Conservation (phyloP, 768 basidiomycete species). For the Mycena pura region DNA sequence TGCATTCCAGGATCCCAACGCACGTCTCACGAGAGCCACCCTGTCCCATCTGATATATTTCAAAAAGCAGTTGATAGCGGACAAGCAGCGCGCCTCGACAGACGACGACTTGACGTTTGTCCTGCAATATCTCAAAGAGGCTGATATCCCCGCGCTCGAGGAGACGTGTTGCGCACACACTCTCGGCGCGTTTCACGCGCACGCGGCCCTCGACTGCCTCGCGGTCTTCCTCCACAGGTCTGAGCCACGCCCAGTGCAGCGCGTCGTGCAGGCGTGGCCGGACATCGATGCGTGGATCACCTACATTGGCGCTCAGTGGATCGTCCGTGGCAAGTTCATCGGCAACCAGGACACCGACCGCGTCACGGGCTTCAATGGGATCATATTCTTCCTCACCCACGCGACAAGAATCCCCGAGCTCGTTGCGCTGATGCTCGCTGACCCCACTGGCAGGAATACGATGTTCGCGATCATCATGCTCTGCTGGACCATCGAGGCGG, state of each 20-base stretch:
- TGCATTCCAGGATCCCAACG: not conserved
- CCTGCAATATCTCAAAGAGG: not conserved
- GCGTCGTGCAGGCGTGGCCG: not conserved
- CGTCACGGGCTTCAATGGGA: not conserved
- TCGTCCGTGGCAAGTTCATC: not conserved
- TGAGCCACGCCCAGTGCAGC: not conserved
- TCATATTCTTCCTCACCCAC: not conserved
- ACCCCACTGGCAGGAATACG: not conserved
- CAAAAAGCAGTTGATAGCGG: not conserved
- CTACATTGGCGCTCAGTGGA: not conserved
- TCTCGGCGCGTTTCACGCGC: not conserved
- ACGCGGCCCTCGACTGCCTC: not conserved
- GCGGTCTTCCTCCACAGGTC: not conserved
- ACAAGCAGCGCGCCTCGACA: not conserved
- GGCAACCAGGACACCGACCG: not conserved
- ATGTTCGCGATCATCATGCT: not conserved
- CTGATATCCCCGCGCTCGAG: not conserved
- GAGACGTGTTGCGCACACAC: not conserved
- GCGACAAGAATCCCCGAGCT: not conserved
- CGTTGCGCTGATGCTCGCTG: not conserved
- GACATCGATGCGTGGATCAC: not conserved
- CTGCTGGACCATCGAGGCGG: not conserved
- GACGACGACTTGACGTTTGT: slow-evolving; percentile 5
- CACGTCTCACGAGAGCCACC: not conserved
- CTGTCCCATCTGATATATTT: not conserved